phyloP scores from a whole-genome alignment of 345 rosid genomes.

The Carallia pectinifolia region DNA sequence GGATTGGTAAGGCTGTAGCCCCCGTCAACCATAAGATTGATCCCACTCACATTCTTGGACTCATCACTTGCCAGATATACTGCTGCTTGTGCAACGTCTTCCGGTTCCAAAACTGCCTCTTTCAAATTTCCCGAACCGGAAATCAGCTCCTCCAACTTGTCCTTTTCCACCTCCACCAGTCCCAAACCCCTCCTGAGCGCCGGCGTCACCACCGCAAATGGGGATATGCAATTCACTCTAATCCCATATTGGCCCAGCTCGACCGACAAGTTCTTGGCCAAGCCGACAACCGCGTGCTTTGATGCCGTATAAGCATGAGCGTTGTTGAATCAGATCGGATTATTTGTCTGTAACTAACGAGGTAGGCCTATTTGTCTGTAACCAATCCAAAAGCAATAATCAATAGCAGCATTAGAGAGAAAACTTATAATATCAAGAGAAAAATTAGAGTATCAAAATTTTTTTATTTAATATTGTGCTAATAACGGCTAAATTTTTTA shows the following conservation, averaged over 20 bases:
- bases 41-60: slow-evolving; percentile 19
- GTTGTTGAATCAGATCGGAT: too few species aligned
- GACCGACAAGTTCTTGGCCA: slow-evolving; percentile 17
- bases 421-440: too few species aligned
- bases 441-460: too few species aligned
- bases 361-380: too few species aligned
- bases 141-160: not conserved
- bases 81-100: slow-evolving; percentile 28
- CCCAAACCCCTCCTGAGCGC: not conserved
- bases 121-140: slow-evolving; percentile 6
- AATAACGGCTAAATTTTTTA: too few species aligned
- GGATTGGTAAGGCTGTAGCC: slow-evolving; percentile 9
- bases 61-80: slow-evolving; percentile 21
- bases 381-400: too few species aligned
- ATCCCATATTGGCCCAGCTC: slow-evolving; percentile 25
- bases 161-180: not conserved
- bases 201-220: not conserved
- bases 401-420: too few species aligned
- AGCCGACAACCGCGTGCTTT: slow-evolving; percentile 18
- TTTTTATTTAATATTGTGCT: too few species aligned
- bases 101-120: not conserved
- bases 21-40: slow-evolving; percentile 22
- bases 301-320: slow-evolving; percentile 19
- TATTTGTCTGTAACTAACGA: too few species aligned
- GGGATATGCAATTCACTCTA: slow-evolving; percentile 26